A percentile compares a stretch with the other conserved stretches of the same genome.
phyloP scores from a whole-genome alignment of 345 rosid species.

The Hibiscus syriacus region DNA sequence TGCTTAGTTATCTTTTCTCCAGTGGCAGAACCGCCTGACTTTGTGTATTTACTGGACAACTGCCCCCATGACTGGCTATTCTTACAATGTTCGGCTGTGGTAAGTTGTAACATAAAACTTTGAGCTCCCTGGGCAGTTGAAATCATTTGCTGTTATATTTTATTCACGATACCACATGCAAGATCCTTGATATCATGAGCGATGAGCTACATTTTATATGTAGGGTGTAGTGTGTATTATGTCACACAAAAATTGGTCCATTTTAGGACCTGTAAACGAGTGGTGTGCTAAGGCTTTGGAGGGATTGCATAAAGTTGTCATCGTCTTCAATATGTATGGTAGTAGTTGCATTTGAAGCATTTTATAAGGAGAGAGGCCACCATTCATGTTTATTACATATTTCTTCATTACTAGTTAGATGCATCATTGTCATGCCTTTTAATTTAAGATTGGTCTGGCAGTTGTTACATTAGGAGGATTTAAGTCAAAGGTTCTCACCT shows the following conservation, averaged over 20 bases:
- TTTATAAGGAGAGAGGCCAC: neutral
- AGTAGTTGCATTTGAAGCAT: neutral
- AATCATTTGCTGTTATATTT: neutral
- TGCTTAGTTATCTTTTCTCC: conserved; percentile 13
- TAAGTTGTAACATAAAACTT: conserved; percentile 16
- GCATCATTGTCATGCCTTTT: neutral
- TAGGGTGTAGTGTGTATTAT: neutral
- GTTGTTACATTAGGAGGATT: neutral
- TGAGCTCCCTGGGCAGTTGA: neutral
- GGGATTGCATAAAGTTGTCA: neutral
- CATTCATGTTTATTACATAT: neutral
- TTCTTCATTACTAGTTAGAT: neutral
- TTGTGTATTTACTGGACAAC: conserved; percentile 45
- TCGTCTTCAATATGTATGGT: neutral
- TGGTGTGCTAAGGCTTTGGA: neutral
- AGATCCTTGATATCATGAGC: neutral
- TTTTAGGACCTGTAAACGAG: neutral
- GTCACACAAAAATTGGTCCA: neutral
- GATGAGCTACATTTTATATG: neutral
- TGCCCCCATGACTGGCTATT: conserved; percentile 79
- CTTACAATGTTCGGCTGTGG: conserved; percentile 54
- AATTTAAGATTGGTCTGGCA: neutral
- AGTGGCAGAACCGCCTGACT: conserved; percentile 45
- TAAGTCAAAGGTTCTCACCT: neutral
- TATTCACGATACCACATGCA: neutral